Evolutionary conservation across 2,329 filamentous ascomycete species (phyloP).

Genomic region (Neonectria ditissima): DNA sequence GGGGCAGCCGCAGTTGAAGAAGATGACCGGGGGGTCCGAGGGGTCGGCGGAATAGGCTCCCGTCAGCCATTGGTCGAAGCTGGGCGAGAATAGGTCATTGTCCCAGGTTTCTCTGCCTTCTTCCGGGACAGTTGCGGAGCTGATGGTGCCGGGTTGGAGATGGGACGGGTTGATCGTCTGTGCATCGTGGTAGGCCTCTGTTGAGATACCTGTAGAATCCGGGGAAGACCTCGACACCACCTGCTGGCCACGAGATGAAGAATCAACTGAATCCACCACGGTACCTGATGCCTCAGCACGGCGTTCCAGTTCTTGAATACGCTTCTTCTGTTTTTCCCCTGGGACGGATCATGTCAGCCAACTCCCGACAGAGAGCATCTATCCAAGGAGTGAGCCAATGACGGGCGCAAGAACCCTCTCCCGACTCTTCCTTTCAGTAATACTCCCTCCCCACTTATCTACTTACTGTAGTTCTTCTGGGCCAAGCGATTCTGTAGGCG

Average conservation of each 20-base stretch:
- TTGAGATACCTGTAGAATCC: neutral
- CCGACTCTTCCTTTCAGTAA: neutral
- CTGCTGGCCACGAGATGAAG: neutral
- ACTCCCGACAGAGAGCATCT: neutral
- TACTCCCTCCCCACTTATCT: neutral
- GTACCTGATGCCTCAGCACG: slow-evolving; percentile 29
- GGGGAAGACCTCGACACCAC: neutral
- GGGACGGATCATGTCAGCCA: slow-evolving; percentile 42
- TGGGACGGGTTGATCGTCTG: slow-evolving; percentile 36
- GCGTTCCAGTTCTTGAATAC: slow-evolving; percentile 43
- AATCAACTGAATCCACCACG: neutral
- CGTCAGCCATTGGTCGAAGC: slow-evolving; percentile 35
- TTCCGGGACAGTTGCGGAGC: neutral
- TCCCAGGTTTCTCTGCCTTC: slow-evolving; percentile 12
- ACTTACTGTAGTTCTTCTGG: slow-evolving; percentile 67
- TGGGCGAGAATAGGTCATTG: slow-evolving; percentile 14
- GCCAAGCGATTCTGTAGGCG: slow-evolving; percentile 45
- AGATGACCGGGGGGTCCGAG: slow-evolving; percentile 23
- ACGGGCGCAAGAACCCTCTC: neutral
- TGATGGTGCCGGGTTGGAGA: slow-evolving; percentile 24
- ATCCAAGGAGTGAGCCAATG: neutral
- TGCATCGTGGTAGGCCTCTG: neutral
- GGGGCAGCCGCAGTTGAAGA: slow-evolving; percentile 44
- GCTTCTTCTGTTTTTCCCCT: slow-evolving; percentile 46
- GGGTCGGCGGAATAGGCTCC: slow-evolving; percentile 18